Base-by-base conservation (phyloP, 75 land plant species). In the Pinus taeda region DNA sequence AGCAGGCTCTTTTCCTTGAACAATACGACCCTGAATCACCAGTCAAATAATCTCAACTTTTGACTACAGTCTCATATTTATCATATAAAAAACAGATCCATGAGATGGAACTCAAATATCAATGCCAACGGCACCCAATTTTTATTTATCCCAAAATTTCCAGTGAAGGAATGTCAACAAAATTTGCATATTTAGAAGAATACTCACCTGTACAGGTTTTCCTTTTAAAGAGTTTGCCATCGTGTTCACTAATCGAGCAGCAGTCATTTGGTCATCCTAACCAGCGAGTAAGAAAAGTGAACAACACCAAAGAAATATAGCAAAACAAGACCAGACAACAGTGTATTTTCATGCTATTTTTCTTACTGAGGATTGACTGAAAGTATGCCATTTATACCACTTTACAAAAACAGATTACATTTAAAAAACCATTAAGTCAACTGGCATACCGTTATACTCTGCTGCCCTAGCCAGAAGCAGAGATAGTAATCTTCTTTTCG, bases 1-100 rank as follows among this genome's bases (percentile, higher is more conserved):
- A 72, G 98, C 85, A 57, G 99, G 96, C 78, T 97, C 99, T 83
- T 91, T 95, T 64, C 98, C 99, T 90, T 97, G 87, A 77, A 89
- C 76, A 78, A 96, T 82, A 17, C 92, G 93, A 74, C 91, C 99
- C 99, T 96, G 86, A 22, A 82, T 14, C 3, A 42, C 55, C 20
- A 69, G 42, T 74, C 26, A 18, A 11, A 74, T 69, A 33, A 9
- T 65, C 71, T 74, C 63, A 59, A 18, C 6, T 60, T 63, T 30
- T 59, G 15, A 59, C 58, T 13, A 11, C 4, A 65, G 63, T 55
- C 63, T 29, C 18, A 8, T 60, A 24, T 69, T 42, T n/a, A 18
- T 8, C 4, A 36, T 69, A 69, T 20, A 69, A 69, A 69, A 0
- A 39, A 2, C 18, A 67, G 29, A 64, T 33, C 18, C 39, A 1